These are phyloP conservation scores for Calocybe cyanea DNA, from an alignment of 768 basidiomycete species.

Conservation along the genomic window DNA sequence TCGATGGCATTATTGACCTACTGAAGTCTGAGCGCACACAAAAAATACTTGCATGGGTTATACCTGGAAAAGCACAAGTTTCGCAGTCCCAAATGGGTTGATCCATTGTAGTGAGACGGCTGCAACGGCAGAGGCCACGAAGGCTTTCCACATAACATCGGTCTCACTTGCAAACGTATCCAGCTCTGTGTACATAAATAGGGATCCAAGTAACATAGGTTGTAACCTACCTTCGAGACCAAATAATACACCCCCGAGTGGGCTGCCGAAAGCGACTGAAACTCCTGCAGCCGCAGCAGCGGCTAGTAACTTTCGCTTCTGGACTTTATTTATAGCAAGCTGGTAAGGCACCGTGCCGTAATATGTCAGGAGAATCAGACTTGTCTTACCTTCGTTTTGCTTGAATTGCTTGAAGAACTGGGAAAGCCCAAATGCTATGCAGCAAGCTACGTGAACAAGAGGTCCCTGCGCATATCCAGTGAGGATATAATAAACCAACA, in stretches of 20 bases:
- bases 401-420: slow-evolving; percentile 67
- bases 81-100: slow-evolving; percentile 83
- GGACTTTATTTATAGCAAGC: slow-evolving; percentile 37
- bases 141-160: slow-evolving; percentile 83
- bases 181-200: slow-evolving; percentile 37
- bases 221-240: slow-evolving; percentile 60
- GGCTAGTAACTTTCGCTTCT: slow-evolving; percentile 76
- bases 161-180: slow-evolving; percentile 68
- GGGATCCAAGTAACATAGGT: neutral
- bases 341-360: neutral
- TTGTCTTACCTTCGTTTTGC: slow-evolving; percentile 68
- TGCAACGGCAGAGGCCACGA: slow-evolving; percentile 84
- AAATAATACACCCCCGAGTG: slow-evolving; percentile 82
- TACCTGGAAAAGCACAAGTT: slow-evolving; percentile 78
- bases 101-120: slow-evolving; percentile 81
- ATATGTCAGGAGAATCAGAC: neutral
- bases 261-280: slow-evolving; percentile 86
- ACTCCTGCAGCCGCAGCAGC: slow-evolving; percentile 86
- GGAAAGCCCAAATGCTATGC: slow-evolving; percentile 71
- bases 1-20: slow-evolving; percentile 57
- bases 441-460: slow-evolving; percentile 81
- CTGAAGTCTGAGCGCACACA: neutral
- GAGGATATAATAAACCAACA: slow-evolving; percentile 5
- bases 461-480: slow-evolving; percentile 50
- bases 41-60: slow-evolving; percentile 2